Base-by-base conservation (phyloP, 768 basidiomycete species). In the Lentinula boryana region DNA sequence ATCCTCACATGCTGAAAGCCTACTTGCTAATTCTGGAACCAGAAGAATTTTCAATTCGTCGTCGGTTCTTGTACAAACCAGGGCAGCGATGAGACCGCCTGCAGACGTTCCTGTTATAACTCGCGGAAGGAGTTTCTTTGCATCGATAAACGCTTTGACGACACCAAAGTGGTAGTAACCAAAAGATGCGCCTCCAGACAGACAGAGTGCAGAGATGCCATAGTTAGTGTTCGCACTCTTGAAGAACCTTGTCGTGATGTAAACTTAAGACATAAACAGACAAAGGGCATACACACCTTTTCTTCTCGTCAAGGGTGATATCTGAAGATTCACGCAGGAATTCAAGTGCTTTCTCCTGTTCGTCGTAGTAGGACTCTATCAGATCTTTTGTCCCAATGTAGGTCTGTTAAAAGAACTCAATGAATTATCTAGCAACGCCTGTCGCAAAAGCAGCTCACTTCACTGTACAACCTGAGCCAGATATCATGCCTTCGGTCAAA, bases 51-150 rank as follows among this genome's bases (percentile, higher is more conserved):
- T 86, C 55, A 98, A 78, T 71, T 99, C 97, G 13, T 86, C 88
- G 60, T 98, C 87, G 31, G 92, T 98, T 51, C 89, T 82, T 0
- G 93, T 95, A 72, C 95, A 95, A 16, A 85, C 80, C 38, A 99
- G 75, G 2, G 84, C 82, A 38, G 85, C 78, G 54, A 93, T 78
- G 8, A 98, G 81, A 8, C 91, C 95, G 4, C 96, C 96, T 1
- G 96, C 96, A 40, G 91, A 93, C 5, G 96, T 98, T 12, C 96
- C 96, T 9, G 95, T 91, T 61, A 98, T 86, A 4, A 99, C 95
- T 36, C 93, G 84, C 16, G 97, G 97, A 13, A 98, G 76, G 4
- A 97, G 76, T 13, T 23, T 43, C 16, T 84, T 82, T 9, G 89
- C 86, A 66, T 98, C 93, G 4, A 98, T 75, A 67, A 99, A 90